These are phyloP conservation scores for Fomitopsis serialis DNA, from an alignment of 768 basidiomycete genomes.

Conservation along the genomic window DNA sequence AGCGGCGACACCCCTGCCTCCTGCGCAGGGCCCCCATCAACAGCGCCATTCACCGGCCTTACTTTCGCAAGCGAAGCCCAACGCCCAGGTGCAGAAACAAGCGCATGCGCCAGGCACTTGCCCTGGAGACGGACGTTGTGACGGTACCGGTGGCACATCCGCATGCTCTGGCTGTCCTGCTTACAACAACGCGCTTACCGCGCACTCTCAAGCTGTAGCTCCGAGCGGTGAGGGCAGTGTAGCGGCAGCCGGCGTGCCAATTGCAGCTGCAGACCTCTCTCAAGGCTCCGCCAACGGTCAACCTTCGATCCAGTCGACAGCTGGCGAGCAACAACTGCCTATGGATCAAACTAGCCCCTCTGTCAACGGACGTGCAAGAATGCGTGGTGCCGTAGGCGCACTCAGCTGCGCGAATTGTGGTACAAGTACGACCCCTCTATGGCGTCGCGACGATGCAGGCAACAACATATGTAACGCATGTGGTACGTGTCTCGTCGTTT, in stretches of 20 bases:
- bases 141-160: constrained; percentile 92
- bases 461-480: constrained; percentile 96
- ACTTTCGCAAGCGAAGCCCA: constrained; percentile 4
- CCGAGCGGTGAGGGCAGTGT: constrained; percentile 21
- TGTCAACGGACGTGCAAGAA: constrained; percentile 18
- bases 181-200: constrained; percentile 69
- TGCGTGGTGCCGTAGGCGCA: constrained; percentile 53
- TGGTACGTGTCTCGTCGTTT: constrained; percentile 48
- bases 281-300: background rate
- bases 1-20: constrained; percentile 16
- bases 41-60: constrained; percentile 23
- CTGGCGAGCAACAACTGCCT: background rate
- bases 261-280: background rate
- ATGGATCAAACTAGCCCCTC: background rate
- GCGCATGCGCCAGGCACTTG: constrained; percentile 60
- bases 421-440: constrained; percentile 84
- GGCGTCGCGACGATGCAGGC: constrained; percentile 86
- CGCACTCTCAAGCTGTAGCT: constrained; percentile 17
- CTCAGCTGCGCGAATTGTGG: constrained; percentile 85
- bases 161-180: constrained; percentile 96
- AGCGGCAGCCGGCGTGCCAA: constrained; percentile 1
- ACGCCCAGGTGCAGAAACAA: constrained; percentile 9
- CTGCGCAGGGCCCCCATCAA: constrained; percentile 7
- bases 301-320: background rate
- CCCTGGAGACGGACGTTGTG: constrained; percentile 96